Evolutionary conservation across 768 basidiomycete species (phyloP).

Genomic region (Trametes sanguinea): DNA sequence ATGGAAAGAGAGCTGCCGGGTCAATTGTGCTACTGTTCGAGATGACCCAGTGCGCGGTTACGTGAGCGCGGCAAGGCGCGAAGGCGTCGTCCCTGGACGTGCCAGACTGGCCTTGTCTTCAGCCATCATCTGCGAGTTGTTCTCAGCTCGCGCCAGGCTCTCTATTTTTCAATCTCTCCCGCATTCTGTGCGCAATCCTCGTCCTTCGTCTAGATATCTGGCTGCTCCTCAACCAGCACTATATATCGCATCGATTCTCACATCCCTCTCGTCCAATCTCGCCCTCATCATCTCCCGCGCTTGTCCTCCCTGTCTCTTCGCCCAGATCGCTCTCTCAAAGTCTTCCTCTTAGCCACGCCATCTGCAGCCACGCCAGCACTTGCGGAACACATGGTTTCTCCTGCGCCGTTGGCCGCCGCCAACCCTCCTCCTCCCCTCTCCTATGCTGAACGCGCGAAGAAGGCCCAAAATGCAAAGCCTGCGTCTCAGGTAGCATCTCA

Average conservation of each 20-base stretch:
- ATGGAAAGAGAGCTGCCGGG: not conserved
- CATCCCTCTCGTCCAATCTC: conserved; percentile 2
- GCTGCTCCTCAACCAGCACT: not conserved
- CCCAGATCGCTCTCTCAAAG: not conserved
- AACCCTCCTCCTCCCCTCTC: conserved; percentile 49
- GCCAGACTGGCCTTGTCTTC: conserved; percentile 15
- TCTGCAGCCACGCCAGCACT: conserved; percentile 2
- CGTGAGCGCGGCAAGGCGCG: conserved; percentile 23
- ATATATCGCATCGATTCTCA: conserved; percentile 16
- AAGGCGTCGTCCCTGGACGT: conserved; percentile 4
- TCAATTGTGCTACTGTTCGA: conserved; percentile 2
- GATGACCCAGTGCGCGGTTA: conserved; percentile 10
- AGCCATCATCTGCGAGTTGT: conserved; percentile 20
- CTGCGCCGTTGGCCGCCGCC: conserved; percentile 30
- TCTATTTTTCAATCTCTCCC: conserved; percentile 14
- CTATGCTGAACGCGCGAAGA: conserved; percentile 46
- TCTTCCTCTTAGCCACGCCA: not conserved
- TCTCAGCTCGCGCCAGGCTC: conserved; percentile 15
- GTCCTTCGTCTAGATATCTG: not conserved
- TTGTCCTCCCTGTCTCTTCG: not conserved
- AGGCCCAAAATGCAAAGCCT: conserved; percentile 34
- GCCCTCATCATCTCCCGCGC: not conserved
- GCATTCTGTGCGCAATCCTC: conserved; percentile 16
- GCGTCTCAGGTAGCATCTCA: conserved; percentile 6
- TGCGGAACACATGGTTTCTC: conserved; percentile 32